Base-by-base conservation (phyloP, 139 green algal species). In the Chlamydomonas eustigma region DNA sequence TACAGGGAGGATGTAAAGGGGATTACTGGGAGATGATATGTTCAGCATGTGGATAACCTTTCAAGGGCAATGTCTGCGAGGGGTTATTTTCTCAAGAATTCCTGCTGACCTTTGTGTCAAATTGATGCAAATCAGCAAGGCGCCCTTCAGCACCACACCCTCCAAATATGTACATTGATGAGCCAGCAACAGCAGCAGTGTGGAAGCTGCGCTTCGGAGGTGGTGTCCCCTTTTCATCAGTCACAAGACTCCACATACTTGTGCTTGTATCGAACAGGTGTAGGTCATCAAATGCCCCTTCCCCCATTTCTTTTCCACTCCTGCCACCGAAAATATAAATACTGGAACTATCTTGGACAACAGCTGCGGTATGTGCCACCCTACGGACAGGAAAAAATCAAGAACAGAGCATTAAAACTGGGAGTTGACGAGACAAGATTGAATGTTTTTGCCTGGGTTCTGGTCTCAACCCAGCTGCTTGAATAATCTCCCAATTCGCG, bases 81-180 rank as follows among this genome's bases (percentile, higher is more conserved):
- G n/a, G n/a, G n/a, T n/a, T n/a, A n/a, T n/a, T n/a, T n/a, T n/a
- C n/a, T n/a, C n/a, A n/a, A n/a, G n/a, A n/a, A n/a, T n/a, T n/a
- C n/a, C 44, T 76, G 39, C 30, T 51, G 6, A 64, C n/a, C 1
- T 24, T 37, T 2, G 67, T 81, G 71, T 86, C 81, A 44, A 80
- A 89, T 35, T 73, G 38, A 65, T 78, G 80, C 22, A 90, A 72
- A 71, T 91, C 87, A 74, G 73, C 79, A 24, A 91, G 77, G 2
- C 83, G 78, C 1, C 81, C 86, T 3, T 65, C 32, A 33, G 70
- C 74, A 6, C 80, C 85, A 73, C 87, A 91, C 30, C 87, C 85
- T 25, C 87, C 87, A 71, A 91, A 91, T 2, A 88, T 58, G 64
- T 87, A 91, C 4, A 91, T 35, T 38, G 77, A 78, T n/a, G 3